Evolutionary conservation across 768 basidiomycete genomes (phyloP), one percentile per base, ranked within the genome.

Genomic region (Gloeostereum incarnatum): DNA sequence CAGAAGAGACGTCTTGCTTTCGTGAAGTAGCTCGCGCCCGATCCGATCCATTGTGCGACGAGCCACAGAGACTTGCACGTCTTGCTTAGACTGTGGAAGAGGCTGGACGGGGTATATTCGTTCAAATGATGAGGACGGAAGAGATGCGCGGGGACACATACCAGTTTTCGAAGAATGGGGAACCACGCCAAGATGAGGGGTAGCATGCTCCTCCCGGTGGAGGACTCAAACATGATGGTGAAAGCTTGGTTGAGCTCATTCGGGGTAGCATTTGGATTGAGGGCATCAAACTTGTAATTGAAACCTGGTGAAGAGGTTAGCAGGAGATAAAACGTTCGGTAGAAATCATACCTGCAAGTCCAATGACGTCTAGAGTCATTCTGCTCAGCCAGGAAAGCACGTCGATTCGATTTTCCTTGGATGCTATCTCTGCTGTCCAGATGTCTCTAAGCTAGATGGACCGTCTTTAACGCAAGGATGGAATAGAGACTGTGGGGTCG

Each of bases 361-460:
- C 67, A 18, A 69, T 66, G 21, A 68, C 53, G 32, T 69, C 64
- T 8, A 68, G 49, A 0, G 67, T 66, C 42, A 51, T 51, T 41
- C 48, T 56, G 37, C 48, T 52, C 9, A 66, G 39, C 56, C 61
- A 64, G 0, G 53, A 46, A 6, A 56, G 41, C 13, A 58, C 47
- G 24, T 69, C 57, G 6, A 65, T 46, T 5, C 50, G 50, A 11
- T 44, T 27, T 5, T 36, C 42, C 13, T 31, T n/a, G 41, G 37
- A 10, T 47, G 42, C 17, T 41, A 23, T 10, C 59, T 37, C 36
- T 57, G 32, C 25, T 6, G 30, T 45, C 60, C 50, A 61, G 16
- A 63, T 20, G 30, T 65, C 63, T 20, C 62, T 52, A 21, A 64
- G 58, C 62, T 61, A 16, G 10, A 30, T 5, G 23, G 17, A 3